Percentiles rank a stretch among this genome's conserved stretches.
Conservation (phyloP, 306 rosid genomes). For the Hylodesmum podocarpum region DNA sequence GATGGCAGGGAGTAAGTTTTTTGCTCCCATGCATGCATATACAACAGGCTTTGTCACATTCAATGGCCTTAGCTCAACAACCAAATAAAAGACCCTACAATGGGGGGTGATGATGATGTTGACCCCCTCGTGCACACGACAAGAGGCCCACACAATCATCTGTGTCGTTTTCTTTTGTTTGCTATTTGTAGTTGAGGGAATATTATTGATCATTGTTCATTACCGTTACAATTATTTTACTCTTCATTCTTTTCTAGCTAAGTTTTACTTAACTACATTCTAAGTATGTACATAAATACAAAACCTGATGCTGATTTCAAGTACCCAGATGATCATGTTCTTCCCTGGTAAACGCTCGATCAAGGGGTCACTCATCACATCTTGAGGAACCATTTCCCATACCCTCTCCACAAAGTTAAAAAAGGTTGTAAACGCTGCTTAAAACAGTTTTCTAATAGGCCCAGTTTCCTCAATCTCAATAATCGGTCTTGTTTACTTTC, state of each 20-base stretch:
- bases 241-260: background rate
- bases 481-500: too few species aligned
- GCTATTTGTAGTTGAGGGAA: background rate
- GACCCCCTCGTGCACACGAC: slow-evolving; percentile 33
- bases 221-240: slow-evolving; percentile 1
- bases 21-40: slow-evolving; percentile 31
- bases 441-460: too few species aligned
- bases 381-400: background rate
- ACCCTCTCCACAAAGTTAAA: too few species aligned
- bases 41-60: slow-evolving; percentile 27
- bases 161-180: slow-evolving; percentile 25
- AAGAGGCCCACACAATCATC: slow-evolving; percentile 37
- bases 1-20: background rate
- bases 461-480: too few species aligned
- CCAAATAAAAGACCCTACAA: slow-evolving; percentile 16
- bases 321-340: background rate
- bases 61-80: slow-evolving; percentile 28
- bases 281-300: background rate
- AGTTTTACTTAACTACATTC: slow-evolving; percentile 12
- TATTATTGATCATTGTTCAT: background rate
- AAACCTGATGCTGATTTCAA: background rate
- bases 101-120: slow-evolving; percentile 32
- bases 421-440: too few species aligned
- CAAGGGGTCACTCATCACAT: background rate
- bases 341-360: background rate